These are phyloP conservation scores for Barbarea vulgaris DNA, from an alignment of 345 rosid species.

Conservation along the genomic window DNA sequence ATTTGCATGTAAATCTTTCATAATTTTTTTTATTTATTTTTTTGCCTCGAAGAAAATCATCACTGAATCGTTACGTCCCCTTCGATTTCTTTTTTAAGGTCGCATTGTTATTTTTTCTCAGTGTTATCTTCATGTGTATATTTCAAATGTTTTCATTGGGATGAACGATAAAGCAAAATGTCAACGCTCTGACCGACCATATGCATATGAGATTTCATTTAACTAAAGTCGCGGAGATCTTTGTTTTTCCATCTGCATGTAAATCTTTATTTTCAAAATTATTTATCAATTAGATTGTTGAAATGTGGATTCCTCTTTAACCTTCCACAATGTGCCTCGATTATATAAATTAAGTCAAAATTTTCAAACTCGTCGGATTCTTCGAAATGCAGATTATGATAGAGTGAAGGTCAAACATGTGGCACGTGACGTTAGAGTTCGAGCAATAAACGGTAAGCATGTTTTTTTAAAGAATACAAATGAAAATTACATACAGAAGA, in stretches of 20 bases:
- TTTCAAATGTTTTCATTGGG: conserved; percentile 23
- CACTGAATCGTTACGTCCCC: conserved; percentile 24
- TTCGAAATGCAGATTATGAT: neutral
- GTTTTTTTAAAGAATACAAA: neutral
- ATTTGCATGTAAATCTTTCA: conserved; percentile 33
- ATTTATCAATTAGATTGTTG: neutral
- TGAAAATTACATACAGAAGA: neutral
- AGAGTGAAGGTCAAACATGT: conserved; percentile 21
- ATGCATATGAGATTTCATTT: conserved; percentile 23
- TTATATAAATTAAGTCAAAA: neutral
- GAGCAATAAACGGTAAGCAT: conserved; percentile 21
- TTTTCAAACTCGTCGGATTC: neutral
- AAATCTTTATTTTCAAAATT: neutral
- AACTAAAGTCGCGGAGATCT: conserved; percentile 33
- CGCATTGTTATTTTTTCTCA: neutral
- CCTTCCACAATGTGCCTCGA: neutral
- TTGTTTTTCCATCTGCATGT: conserved; percentile 29
- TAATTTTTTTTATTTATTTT: neutral
- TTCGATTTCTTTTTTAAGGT: neutral
- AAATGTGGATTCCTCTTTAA: neutral
- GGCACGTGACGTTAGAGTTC: conserved; percentile 31
- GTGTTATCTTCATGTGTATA: neutral
- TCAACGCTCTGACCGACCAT: conserved; percentile 41
- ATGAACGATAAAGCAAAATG: conserved; percentile 17
- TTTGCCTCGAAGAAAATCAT: conserved; percentile 31